Evolutionary conservation across 768 basidiomycete species (phyloP).

Genomic region (Hygrophorus pudorinus): DNA sequence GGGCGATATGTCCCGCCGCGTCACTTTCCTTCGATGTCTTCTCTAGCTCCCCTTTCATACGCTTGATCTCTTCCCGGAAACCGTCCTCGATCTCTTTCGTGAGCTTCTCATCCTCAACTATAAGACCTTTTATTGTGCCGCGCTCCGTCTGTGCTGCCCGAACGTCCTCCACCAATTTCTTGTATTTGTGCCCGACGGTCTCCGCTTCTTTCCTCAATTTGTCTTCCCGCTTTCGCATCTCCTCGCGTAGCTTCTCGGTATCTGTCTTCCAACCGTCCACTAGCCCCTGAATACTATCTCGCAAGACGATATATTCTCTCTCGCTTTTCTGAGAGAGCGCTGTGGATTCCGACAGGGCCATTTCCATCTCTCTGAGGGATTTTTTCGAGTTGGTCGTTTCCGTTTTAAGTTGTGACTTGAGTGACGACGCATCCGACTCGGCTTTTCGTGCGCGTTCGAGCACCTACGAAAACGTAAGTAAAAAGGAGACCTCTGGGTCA

Average conservation of each 20-base stretch:
- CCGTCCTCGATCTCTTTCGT: conserved; percentile 49
- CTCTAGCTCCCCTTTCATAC: conserved; percentile 44
- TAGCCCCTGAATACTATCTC: conserved; percentile 68
- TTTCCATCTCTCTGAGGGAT: conserved; percentile 71
- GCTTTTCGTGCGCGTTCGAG: conserved; percentile 82
- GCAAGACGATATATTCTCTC: conserved; percentile 71
- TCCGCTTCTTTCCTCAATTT: conserved; percentile 60
- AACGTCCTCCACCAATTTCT: conserved; percentile 51
- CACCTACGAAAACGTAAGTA: conserved; percentile 32
- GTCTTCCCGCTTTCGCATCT: conserved; percentile 69
- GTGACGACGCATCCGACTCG: conserved; percentile 58
- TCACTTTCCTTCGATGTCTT: conserved; percentile 45
- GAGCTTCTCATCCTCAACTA: conserved; percentile 37
- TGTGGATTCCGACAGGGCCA: conserved; percentile 61
- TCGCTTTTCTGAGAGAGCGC: conserved; percentile 72
- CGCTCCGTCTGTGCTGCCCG: conserved; percentile 38
- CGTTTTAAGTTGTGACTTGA: conserved; percentile 65
- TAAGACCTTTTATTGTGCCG: conserved; percentile 38
- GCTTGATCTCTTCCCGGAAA: conserved; percentile 48
- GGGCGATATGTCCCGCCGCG: conserved; percentile 49
- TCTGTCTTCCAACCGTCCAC: conserved; percentile 68
- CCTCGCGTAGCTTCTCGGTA: conserved; percentile 57
- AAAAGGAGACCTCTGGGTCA: conserved; percentile 4
- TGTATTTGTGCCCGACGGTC: conserved; percentile 59
- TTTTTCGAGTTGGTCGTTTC: conserved; percentile 69